Percentiles rank a stretch among this genome's conserved stretches.
Conservation (phyloP, 495 filamentous ascomycete species). For the Annulohypoxylon maeteangense region DNA sequence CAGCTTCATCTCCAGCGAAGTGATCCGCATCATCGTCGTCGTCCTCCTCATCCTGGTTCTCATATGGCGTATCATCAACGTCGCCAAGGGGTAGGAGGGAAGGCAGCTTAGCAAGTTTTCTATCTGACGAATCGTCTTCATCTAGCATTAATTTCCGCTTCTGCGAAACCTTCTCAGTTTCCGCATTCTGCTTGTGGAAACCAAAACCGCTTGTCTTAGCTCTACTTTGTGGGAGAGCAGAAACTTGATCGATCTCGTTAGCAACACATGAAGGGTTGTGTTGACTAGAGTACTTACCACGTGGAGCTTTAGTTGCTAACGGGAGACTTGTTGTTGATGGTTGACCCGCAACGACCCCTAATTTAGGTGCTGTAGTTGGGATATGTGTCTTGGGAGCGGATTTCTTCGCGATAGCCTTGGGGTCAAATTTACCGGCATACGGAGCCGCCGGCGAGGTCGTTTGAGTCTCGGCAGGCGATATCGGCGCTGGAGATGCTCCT, state of each 20-base stretch:
- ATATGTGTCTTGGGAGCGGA: slow-evolving; percentile 67
- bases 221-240: slow-evolving; percentile 68
- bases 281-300: slow-evolving; percentile 38
- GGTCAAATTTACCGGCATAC: slow-evolving; percentile 87
- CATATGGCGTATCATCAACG: slow-evolving; percentile 66
- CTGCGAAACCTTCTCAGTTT: slow-evolving; percentile 71
- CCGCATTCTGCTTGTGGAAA: slow-evolving; percentile 72
- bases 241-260: slow-evolving; percentile 49
- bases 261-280: background rate
- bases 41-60: slow-evolving; percentile 68
- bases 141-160: slow-evolving; percentile 84
- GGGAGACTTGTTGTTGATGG: slow-evolving; percentile 29
- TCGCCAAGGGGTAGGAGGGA: slow-evolving; percentile 75
- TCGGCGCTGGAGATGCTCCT: slow-evolving; percentile 64
- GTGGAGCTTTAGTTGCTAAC: slow-evolving; percentile 34
- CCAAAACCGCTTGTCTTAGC: slow-evolving; percentile 87
- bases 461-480: slow-evolving; percentile 51
- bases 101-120: slow-evolving; percentile 88
- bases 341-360: slow-evolving; percentile 50
- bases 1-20: slow-evolving; percentile 84
- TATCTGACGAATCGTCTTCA: slow-evolving; percentile 85
- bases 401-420: slow-evolving; percentile 84
- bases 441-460: slow-evolving; percentile 59
- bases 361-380: slow-evolving; percentile 50
- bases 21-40: slow-evolving; percentile 81